A percentile compares a stretch with the other conserved stretches of the same genome.
These are phyloP conservation scores for Pseudisothecium myosuroides DNA, from an alignment of 225 moss, liverwort and hornwort genomes.

Conservation along the genomic window DNA sequence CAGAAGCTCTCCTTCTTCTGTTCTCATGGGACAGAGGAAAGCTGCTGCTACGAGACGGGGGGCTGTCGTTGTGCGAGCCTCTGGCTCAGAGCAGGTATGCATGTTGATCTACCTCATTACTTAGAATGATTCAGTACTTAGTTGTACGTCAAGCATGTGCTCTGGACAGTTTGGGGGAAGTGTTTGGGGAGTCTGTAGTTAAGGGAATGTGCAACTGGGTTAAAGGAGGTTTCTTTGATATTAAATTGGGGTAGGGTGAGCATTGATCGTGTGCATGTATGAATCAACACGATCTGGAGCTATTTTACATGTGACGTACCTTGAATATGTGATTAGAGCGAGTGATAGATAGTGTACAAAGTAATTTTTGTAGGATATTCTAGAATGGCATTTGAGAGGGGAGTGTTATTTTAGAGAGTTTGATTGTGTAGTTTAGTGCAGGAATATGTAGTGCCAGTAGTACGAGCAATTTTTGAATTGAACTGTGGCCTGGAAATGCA, in stretches of 20 bases:
- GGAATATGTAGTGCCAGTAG: too few species aligned
- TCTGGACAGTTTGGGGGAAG: neutral
- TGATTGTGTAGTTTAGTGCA: neutral
- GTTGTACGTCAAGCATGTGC: too few species aligned
- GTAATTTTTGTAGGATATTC: neutral
- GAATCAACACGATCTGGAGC: neutral
- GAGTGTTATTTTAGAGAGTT: too few species aligned
- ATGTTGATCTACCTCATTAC: neutral
- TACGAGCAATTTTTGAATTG: neutral
- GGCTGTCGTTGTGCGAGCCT: neutral
- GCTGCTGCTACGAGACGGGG: neutral
- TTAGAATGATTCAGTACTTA: neutral
- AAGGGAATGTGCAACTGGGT: neutral
- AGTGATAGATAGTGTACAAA: neutral
- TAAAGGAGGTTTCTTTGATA: neutral
- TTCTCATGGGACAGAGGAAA: neutral
- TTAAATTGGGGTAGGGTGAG: neutral
- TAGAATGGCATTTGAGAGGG: neutral
- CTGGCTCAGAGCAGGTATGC: conserved; percentile 10
- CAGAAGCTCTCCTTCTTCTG: neutral
- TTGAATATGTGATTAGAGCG: neutral
- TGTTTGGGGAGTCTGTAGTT: neutral
- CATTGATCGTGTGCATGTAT: neutral
- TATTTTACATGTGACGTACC: too few species aligned
- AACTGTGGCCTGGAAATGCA: neutral